Conservation (phyloP, 495 filamentous ascomycete species). For the Podospora anserina region DNA sequence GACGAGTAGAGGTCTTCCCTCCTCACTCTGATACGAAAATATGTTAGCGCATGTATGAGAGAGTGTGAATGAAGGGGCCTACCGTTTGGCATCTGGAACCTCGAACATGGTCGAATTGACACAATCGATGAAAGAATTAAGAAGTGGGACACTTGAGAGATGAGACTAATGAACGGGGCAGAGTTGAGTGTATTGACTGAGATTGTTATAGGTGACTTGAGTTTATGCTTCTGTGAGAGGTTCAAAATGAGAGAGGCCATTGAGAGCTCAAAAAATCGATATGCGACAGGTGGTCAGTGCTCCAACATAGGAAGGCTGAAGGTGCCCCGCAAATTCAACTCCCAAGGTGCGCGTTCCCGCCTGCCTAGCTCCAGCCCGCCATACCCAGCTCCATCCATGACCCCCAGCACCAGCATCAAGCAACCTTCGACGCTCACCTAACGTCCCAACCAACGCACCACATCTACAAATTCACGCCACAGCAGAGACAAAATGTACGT, state of each 20-base stretch:
- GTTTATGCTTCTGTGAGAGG: background rate
- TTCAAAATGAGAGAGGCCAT: background rate
- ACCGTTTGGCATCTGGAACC: slow-evolving; percentile 54
- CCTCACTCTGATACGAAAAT: slow-evolving; percentile 42
- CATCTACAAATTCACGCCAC: slow-evolving; percentile 6
- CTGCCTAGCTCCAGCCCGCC: slow-evolving; percentile 12
- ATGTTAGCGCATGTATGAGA: slow-evolving; percentile 16
- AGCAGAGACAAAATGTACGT: slow-evolving; percentile 34
- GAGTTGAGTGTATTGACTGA: background rate
- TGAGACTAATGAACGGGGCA: no score
- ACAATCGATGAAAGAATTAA: no score
- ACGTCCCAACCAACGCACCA: slow-evolving; percentile 4
- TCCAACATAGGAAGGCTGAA: background rate
- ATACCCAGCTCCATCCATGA: slow-evolving; percentile 9
- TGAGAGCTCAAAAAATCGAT: background rate
- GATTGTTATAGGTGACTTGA: background rate
- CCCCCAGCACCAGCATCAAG: slow-evolving; percentile 5
- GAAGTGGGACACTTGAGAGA: no score
- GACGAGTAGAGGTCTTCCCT: slow-evolving; percentile 49
- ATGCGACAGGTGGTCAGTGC: background rate
- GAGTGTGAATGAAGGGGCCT: slow-evolving; percentile 14
- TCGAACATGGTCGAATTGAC: slow-evolving; percentile 41
- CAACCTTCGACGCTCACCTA: background rate
- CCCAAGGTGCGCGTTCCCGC: slow-evolving; percentile 9
- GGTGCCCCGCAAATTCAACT: background rate